These are phyloP conservation scores for Fraxinus platypoda DNA, from an alignment of 305 asterid genomes.

Conservation along the genomic window DNA sequence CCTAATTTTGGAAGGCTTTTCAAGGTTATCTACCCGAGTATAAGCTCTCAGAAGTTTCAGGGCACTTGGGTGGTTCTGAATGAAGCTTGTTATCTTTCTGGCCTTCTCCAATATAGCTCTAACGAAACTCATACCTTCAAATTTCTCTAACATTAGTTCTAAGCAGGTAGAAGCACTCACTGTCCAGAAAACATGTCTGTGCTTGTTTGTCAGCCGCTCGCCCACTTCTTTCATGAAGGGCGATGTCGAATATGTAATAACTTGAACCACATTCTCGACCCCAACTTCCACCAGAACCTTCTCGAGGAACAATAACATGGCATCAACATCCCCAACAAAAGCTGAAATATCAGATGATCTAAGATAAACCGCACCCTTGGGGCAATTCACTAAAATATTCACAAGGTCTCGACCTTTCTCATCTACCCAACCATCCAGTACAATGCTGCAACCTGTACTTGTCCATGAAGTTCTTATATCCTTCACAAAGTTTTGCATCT, in stretches of 20 bases:
- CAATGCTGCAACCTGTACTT: slow-evolving; percentile 60
- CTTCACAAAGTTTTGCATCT: slow-evolving; percentile 35
- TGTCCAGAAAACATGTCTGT: slow-evolving; percentile 50
- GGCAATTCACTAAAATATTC: slow-evolving; percentile 53
- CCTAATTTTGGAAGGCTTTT: slow-evolving; percentile 27
- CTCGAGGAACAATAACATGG: slow-evolving; percentile 40
- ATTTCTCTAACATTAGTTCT: slow-evolving; percentile 59
- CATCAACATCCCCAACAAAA: slow-evolving; percentile 27
- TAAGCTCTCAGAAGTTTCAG: slow-evolving; percentile 27
- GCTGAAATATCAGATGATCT: slow-evolving; percentile 45
- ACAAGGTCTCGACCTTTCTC: slow-evolving; percentile 40
- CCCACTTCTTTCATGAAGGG: slow-evolving; percentile 53
- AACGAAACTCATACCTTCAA: slow-evolving; percentile 26
- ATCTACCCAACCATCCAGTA: slow-evolving; percentile 68
- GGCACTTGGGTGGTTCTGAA: slow-evolving; percentile 29
- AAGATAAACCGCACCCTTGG: slow-evolving; percentile 56
- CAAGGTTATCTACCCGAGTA: slow-evolving; percentile 25
- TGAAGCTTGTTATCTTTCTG: slow-evolving; percentile 36
- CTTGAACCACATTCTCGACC: slow-evolving; percentile 55
- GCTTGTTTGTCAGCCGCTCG: slow-evolving; percentile 34
- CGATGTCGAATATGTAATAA: slow-evolving; percentile 21
- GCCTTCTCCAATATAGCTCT: slow-evolving; percentile 42
- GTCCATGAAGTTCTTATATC: slow-evolving; percentile 48
- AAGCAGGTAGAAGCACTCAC: slow-evolving; percentile 56
- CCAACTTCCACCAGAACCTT: slow-evolving; percentile 48